Base-by-base conservation (phyloP, 352 stramenopile species). In the Globisporangium emineosum region DNA sequence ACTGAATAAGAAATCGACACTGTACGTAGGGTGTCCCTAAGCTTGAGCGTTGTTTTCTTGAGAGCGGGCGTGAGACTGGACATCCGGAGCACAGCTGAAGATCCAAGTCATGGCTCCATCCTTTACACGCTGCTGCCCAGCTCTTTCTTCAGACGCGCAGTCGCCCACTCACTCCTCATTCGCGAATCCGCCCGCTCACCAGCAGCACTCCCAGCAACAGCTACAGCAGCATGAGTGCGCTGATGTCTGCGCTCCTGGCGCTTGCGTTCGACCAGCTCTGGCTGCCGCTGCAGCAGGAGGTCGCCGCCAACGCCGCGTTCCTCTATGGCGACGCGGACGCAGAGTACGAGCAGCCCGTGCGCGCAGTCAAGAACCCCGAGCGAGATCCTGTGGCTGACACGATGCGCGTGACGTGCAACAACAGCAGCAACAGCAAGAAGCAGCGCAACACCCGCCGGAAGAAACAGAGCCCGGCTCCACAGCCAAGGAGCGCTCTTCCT, bases 251-350 rank as follows among this genome's bases (percentile, higher is more conserved):
- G 21, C 25, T 61, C 23, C 8, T 61, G 15, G 35, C 37, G 55
- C 27, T 61, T 9, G 55, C 55, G 33, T 27, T 37, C 35, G 12
- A 49, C 32, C 54, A 51, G 10, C 37, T 61, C 21, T 61, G 55
- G 55, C 29, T 45, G 32, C 33, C 55, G 21, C 35, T 51, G 23
- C 33, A 61, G 29, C 33, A 49, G n/a, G 55, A 45, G 23, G 4
- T 49, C 47, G 25, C 55, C 42, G 50, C 27, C 7, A 57, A 61
- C 40, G 55, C n/a, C 55, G 50, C 50, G 23, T 61, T 61, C 42
- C 55, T 49, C 13, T 52, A 37, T 17, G 33, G 29, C 21, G n/a
- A 61, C 42, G 17, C 5, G 42, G 42, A 49, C 19, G 19, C 19
- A 21, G 42, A 21, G n/a, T 15, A 23, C 19, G 42, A 49, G n/a